These are phyloP conservation scores for Thelephora terrestris DNA, from an alignment of 1,284 basidiomycete species.

Conservation along the genomic window DNA sequence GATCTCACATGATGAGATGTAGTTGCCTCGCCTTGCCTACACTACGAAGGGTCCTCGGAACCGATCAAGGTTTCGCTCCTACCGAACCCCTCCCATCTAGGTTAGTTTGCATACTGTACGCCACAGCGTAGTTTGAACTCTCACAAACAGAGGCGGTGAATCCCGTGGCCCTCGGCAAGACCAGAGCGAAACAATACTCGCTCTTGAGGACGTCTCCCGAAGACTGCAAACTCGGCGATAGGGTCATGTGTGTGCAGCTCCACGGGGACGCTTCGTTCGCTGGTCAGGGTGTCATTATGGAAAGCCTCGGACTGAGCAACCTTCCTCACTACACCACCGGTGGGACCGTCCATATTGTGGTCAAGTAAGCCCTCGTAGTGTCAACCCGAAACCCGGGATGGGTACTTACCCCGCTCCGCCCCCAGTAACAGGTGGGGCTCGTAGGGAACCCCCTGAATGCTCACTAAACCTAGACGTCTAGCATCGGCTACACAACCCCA, in stretches of 20 bases:
- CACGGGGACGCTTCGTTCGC: conserved; percentile 88
- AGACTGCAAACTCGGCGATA: conserved; percentile 75
- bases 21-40: conserved; percentile 53
- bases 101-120: conserved; percentile 24
- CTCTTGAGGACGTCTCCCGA: conserved; percentile 56
- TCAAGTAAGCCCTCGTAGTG: conserved; percentile 53
- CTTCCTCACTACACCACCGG: conserved; percentile 85
- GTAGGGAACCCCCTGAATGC: not conserved
- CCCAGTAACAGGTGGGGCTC: conserved; percentile 40
- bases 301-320: conserved; percentile 77
- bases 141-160: conserved; percentile 62
- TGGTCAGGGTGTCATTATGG: conserved; percentile 87
- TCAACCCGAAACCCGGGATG: not conserved
- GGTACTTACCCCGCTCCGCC: not conserved
- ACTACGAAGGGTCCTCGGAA: conserved; percentile 39
- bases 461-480: conserved; percentile 21
- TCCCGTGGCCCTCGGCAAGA: conserved; percentile 81
- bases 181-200: conserved; percentile 85
- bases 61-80: conserved; percentile 67
- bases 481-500: conserved; percentile 86
- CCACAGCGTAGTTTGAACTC: not conserved
- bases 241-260: conserved; percentile 79
- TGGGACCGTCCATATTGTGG: conserved; percentile 83
- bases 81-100: conserved; percentile 84
- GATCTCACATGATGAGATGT: conserved; percentile 1